phyloP scores from a whole-genome alignment of 805 yeast species.

The Tetrapisispora taiwanensis region DNA sequence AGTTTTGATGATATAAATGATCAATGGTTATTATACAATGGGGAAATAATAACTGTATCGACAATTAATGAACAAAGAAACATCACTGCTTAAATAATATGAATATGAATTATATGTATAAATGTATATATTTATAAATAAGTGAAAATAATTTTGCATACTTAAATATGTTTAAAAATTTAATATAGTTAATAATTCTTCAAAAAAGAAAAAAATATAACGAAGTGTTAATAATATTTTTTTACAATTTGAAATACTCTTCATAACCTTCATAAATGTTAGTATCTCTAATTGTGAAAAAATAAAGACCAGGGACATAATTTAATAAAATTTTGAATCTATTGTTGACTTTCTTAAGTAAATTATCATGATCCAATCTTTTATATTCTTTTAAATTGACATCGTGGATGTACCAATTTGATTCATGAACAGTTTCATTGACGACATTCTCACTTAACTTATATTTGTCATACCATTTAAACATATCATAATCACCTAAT shows the following conservation, averaged over 20 bases:
- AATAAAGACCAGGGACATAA: not conserved
- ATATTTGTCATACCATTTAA: not conserved
- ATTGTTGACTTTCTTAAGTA: not conserved
- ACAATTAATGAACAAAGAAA: slow-evolving; percentile 17
- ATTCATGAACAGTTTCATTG: not conserved
- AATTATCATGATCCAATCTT: not conserved
- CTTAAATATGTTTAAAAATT: not conserved
- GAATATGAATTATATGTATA: not conserved
- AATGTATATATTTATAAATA: slow-evolving; percentile 1
- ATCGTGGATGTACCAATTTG: not conserved
- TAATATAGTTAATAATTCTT: not conserved
- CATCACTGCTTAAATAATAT: not conserved
- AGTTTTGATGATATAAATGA: slow-evolving; percentile 20
- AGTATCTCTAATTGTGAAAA: not conserved
- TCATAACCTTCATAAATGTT: slow-evolving; percentile 2
- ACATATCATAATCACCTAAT: not conserved
- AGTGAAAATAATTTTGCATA: not conserved
- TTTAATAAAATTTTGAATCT: not conserved
- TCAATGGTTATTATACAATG: slow-evolving; percentile 24
- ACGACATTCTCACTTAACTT: too few species aligned
- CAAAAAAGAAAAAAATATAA: not conserved
- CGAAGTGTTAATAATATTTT: not conserved
- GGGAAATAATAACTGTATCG: slow-evolving; percentile 20
- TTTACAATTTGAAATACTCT: not conserved
- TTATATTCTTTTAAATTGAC: not conserved